phyloP scores from a whole-genome alignment of 371 early-diverging fungal species.

The Synchytrium microbalum region DNA sequence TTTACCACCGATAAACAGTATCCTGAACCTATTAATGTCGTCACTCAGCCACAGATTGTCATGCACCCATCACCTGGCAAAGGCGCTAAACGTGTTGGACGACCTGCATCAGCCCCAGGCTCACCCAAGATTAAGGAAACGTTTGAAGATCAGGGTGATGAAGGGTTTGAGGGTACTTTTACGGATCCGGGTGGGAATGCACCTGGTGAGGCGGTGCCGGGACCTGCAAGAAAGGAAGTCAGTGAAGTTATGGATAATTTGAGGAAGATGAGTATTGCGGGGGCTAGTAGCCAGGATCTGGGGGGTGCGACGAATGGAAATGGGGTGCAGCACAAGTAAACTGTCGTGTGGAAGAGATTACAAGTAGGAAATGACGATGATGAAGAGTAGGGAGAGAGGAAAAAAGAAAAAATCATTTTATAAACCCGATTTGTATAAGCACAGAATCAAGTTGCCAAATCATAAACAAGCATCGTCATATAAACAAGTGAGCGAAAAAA shows the following conservation, averaged over 20 bases:
- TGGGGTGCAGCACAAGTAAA: no score
- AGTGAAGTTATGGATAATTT: neutral
- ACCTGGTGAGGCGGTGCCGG: neutral
- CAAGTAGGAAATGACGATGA: no score
- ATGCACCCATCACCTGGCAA: neutral
- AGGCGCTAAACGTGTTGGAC: neutral
- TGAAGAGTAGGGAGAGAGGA: no score
- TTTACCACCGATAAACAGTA: no score
- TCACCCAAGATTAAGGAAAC: conserved; percentile 1
- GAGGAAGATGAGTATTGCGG: neutral
- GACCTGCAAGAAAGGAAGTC: conserved; percentile 1
- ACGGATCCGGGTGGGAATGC: conserved; percentile 2
- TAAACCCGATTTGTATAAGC: no score
- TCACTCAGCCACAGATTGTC: neutral
- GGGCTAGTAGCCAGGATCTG: neutral
- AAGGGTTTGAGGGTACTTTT: conserved; percentile 10
- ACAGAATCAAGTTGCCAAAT: no score
- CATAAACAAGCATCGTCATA: no score
- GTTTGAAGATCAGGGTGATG: conserved; percentile 4
- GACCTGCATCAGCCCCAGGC: neutral
- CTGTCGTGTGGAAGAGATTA: no score
- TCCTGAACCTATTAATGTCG: neutral
- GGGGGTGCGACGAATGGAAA: no score
- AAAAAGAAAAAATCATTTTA: no score
- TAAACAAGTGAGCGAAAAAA: no score